These are phyloP conservation scores for Rosellinia necatrix DNA, from an alignment of 2,329 filamentous ascomycete species.

Conservation along the genomic window DNA sequence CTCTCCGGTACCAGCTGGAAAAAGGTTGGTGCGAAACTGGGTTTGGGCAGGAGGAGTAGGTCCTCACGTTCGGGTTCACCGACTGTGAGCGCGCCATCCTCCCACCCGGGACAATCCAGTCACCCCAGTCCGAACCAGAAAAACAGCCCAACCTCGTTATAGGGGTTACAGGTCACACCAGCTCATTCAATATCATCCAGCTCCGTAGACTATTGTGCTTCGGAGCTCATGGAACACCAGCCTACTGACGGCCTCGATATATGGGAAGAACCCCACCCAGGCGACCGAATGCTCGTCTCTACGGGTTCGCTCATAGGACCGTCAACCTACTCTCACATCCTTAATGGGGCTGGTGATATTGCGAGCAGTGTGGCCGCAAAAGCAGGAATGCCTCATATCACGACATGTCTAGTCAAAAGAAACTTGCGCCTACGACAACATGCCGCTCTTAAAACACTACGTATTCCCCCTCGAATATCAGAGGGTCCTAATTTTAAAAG, in stretches of 20 bases:
- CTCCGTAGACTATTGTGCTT: constrained; percentile 33
- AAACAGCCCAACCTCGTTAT: constrained; percentile 51
- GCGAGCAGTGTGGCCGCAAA: constrained; percentile 57
- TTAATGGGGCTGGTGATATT: constrained; percentile 37
- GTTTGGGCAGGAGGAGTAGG: constrained; percentile 59
- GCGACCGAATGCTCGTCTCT: constrained; percentile 46
- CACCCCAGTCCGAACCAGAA: constrained; percentile 42
- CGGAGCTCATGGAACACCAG: constrained; percentile 29
- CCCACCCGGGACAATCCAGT: constrained; percentile 36
- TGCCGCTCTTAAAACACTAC: constrained; percentile 38
- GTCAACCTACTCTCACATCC: constrained; percentile 27
- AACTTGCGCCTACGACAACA: constrained; percentile 35
- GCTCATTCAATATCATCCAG: constrained; percentile 47
- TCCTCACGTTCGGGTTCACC: constrained; percentile 48
- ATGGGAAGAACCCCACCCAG: constrained; percentile 55
- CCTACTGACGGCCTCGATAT: constrained; percentile 30
- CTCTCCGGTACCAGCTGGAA: constrained; percentile 66
- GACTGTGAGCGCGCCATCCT: constrained; percentile 49
- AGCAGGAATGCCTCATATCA: constrained; percentile 38
- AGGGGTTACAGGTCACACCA: constrained; percentile 63
- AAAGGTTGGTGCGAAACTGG: constrained; percentile 65
- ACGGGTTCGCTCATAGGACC: constrained; percentile 33
- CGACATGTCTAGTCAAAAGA: constrained; percentile 32
- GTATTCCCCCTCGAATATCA: constrained; percentile 38
- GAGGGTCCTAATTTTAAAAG: constrained; percentile 34